Evolutionary conservation across 2,329 filamentous ascomycete genomes (phyloP), one percentile per base, ranked within the genome.

Genomic region (Bisporella sp.): DNA sequence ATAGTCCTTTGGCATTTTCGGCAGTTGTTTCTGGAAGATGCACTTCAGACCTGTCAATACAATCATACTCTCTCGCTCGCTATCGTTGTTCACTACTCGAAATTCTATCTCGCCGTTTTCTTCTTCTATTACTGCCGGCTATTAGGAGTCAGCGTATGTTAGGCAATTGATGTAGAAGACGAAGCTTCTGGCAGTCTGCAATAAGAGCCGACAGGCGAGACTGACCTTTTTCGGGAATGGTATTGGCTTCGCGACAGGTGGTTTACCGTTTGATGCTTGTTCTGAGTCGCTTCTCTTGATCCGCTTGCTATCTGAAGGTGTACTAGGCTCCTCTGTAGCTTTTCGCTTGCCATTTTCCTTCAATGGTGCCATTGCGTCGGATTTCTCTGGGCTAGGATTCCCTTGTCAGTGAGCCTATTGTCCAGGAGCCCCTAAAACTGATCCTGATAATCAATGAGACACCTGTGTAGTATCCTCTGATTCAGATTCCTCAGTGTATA

Each of bases 1-100:
- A 68, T 99, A 99, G 65, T 97, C 93, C 69, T 97, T 96, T 11
- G 93, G 93, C 93, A 99, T 99, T 70, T 97, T 97, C 0, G 93
- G 93, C 5, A 99, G 76, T 66, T 99, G 93, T 62, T 97, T 97
- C 67, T 99, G 93, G 63, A 99, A 97, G 57, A 99, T 95, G 65
- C 91, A 96, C 67, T 97, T 99, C 49, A 99, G 75, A 11, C 93
- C 93, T 0, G 92, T 96, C 52, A 99, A 76, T 60, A 99, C 95
- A 64, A 97, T 95, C 58, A 91, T 84, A 64, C 88, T 95, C 63
- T 96, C 89, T 57, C 86, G 81, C 37, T 84, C 78, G 62, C 87
- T 87, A 65, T 99, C 93, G 65, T 99, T 99, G 75, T 97, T 97
- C 62, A 99, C 93, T 5, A 97, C 93, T 45, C 91, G 85, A 68